Percentiles rank a stretch among this genome's conserved stretches.
These are phyloP conservation scores for Pholiota conissans DNA, from an alignment of 768 basidiomycete genomes.

Conservation along the genomic window DNA sequence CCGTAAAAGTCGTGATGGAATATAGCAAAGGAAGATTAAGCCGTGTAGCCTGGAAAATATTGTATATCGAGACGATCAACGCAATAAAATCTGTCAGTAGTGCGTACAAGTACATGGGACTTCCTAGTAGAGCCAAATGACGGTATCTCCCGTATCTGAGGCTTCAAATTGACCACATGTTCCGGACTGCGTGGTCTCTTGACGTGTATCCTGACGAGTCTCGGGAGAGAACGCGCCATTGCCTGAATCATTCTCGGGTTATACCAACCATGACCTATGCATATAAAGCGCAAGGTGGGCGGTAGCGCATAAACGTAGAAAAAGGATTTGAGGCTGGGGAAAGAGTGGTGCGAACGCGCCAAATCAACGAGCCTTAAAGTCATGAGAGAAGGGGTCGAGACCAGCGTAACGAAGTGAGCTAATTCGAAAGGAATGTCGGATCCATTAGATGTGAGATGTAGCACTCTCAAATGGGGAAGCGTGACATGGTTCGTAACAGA, in stretches of 20 bases:
- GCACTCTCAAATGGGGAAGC: slow-evolving; percentile 45
- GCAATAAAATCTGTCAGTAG: slow-evolving; percentile 17
- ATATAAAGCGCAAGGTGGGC: slow-evolving; percentile 36
- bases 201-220: slow-evolving; percentile 32
- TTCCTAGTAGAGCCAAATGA: background rate
- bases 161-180: slow-evolving; percentile 30
- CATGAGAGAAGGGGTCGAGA: slow-evolving; percentile 48
- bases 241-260: slow-evolving; percentile 39
- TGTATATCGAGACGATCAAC: slow-evolving; percentile 23
- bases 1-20: background rate
- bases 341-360: slow-evolving; percentile 34
- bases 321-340: slow-evolving; percentile 47
- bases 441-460: slow-evolving; percentile 52
- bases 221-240: slow-evolving; percentile 32
- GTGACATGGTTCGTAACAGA: slow-evolving; percentile 32
- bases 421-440: slow-evolving; percentile 65
- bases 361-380: slow-evolving; percentile 49
- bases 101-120: background rate
- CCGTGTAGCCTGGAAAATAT: slow-evolving; percentile 10
- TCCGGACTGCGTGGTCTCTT: slow-evolving; percentile 32
- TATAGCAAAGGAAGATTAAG: background rate
- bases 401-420: slow-evolving; percentile 46
- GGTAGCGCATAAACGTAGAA: slow-evolving; percentile 45
- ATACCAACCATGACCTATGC: slow-evolving; percentile 49
- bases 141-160: slow-evolving; percentile 2